Percentiles rank a stretch among this genome's conserved stretches.
Conservation (phyloP, 2,329 filamentous ascomycete species). For the Colletotrichum sp. region DNA sequence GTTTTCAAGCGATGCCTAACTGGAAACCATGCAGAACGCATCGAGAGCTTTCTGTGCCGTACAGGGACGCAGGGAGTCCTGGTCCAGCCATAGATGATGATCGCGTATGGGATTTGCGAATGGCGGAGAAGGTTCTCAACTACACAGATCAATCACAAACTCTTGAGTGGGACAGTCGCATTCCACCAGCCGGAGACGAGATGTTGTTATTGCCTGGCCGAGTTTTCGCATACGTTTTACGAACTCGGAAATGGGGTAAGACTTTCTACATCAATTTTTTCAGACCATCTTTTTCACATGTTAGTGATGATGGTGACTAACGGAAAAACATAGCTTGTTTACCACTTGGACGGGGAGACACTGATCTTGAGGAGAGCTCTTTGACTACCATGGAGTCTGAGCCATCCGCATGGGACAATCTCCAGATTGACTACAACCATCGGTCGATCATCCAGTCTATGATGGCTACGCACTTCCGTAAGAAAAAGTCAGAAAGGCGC, state of each 20-base stretch:
- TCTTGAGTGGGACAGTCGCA: neutral
- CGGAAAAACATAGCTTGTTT: neutral
- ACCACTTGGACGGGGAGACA: fast-evolving
- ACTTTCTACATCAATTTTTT: too few species aligned
- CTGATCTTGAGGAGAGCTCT: neutral
- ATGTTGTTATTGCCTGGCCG: neutral
- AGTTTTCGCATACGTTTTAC: neutral
- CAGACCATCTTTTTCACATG: too few species aligned
- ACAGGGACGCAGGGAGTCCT: too few species aligned
- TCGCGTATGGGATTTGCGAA: neutral
- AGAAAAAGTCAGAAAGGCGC: constrained; percentile 39
- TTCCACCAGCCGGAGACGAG: neutral
- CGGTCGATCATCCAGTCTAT: neutral
- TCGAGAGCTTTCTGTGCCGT: neutral
- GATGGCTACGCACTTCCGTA: constrained; percentile 39
- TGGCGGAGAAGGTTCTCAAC: neutral
- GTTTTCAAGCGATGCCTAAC: neutral
- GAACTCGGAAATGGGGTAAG: neutral
- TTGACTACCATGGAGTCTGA: neutral
- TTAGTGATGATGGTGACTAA: too few species aligned
- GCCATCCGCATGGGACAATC: neutral
- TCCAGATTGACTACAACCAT: neutral
- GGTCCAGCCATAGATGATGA: neutral
- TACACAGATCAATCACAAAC: neutral
- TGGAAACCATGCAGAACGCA: neutral